phyloP scores from a whole-genome alignment of 352 stramenopile genomes.

The Phytopythium oedochilum region DNA sequence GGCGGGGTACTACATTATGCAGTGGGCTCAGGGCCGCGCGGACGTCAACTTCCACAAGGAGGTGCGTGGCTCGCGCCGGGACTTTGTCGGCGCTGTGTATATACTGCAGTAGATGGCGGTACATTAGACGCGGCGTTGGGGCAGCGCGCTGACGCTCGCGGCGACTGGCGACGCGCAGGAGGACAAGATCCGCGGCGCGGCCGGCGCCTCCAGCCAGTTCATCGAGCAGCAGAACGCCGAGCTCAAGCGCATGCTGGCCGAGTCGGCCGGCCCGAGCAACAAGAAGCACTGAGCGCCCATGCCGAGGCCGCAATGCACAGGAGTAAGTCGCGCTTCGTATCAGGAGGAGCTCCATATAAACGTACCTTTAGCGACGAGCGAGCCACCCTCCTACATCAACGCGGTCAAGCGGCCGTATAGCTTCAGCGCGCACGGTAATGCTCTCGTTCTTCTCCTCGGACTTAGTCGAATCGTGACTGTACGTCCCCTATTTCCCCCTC shows the following conservation, averaged over 20 bases:
- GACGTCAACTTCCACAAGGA: conserved; percentile 73
- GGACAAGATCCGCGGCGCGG: conserved; percentile 57
- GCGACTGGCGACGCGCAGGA: conserved; percentile 27
- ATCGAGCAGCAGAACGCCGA: conserved; percentile 69
- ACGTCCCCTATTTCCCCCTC: neutral
- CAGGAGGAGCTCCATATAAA: no score
- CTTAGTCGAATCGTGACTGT: neutral
- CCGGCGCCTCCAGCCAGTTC: conserved; percentile 32
- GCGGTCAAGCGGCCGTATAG: neutral
- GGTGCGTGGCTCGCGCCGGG: conserved; percentile 33
- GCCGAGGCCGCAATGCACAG: no score
- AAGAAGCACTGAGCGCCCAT: no score
- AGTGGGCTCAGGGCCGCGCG: conserved; percentile 77
- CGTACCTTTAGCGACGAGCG: no score
- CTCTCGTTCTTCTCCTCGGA: no score
- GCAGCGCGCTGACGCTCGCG: no score
- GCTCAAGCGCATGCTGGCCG: conserved; percentile 48
- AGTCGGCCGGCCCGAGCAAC: conserved; percentile 4
- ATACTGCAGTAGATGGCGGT: no score
- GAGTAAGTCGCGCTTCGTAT: no score
- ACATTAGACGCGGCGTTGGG: no score
- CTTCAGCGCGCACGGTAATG: neutral
- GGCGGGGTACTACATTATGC: conserved; percentile 90
- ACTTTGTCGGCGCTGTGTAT: no score
- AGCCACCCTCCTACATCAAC: neutral